Evolutionary conservation across 2,329 filamentous ascomycete species (phyloP).

Genomic region (Coleophoma eucalyptorum): DNA sequence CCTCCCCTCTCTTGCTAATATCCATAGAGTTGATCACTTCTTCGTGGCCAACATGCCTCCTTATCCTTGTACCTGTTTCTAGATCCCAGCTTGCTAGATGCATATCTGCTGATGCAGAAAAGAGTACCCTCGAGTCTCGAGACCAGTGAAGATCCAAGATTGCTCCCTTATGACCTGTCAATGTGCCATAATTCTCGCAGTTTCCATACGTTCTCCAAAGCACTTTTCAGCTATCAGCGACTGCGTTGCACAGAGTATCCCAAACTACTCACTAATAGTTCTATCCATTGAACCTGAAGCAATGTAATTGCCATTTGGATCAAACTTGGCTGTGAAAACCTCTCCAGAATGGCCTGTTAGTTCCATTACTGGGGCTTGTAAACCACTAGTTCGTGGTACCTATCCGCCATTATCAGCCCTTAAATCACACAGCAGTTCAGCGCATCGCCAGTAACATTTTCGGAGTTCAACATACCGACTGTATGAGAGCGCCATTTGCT

Average conservation of each 20-base stretch:
- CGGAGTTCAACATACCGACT: constrained; percentile 50
- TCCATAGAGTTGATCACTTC: constrained; percentile 94
- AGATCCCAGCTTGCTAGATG: constrained; percentile 93
- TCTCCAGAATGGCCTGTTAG: constrained; percentile 79
- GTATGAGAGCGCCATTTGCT: constrained; percentile 60
- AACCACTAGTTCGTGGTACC: constrained; percentile 74
- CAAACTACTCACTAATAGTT: constrained; percentile 65
- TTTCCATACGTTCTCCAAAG: constrained; percentile 91
- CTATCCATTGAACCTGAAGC: constrained; percentile 96
- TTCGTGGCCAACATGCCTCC: constrained; percentile 88
- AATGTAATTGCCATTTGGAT: constrained; percentile 81
- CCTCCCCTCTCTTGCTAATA: constrained; percentile 84
- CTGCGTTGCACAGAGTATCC: neutral
- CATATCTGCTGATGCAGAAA: constrained; percentile 90
- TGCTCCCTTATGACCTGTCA: constrained; percentile 87
- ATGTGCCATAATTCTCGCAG: constrained; percentile 89
- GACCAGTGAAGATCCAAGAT: constrained; percentile 95
- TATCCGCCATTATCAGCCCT: constrained; percentile 33
- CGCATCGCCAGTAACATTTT: constrained; percentile 5
- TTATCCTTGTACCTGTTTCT: constrained; percentile 86
- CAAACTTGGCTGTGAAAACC: constrained; percentile 87
- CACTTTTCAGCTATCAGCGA: constrained; percentile 49
- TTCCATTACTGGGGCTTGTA: constrained; percentile 93
- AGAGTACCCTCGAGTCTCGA: constrained; percentile 84
- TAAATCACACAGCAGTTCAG: constrained; percentile 11